Evolutionary conservation across 306 rosid species (phyloP), one percentile per base, ranked within the genome.

Genomic region (Rubus idaeus): DNA sequence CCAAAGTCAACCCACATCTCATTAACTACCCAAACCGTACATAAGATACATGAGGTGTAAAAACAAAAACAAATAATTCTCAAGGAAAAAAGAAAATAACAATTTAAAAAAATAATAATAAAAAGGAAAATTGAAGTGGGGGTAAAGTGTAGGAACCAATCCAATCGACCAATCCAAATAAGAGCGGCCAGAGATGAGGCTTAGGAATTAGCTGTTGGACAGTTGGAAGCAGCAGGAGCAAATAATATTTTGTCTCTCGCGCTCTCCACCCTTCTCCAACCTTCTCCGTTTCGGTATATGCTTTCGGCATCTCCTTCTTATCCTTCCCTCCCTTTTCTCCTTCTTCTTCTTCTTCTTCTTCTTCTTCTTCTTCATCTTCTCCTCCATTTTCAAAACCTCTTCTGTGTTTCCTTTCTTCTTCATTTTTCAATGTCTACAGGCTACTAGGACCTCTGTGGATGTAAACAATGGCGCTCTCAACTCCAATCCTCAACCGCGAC

Each of bases 401-500:
- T 23, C 35, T 30, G 35, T 30, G 35, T 30, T 30, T 30, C 35
- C 35, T 30, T 30, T 30, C 46, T 42, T 42, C 41, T 13, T 11
- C 2, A 18, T 35, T 5, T 42, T 63, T 30, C 45, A 35, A 3
- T 0, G 35, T 7, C 55, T 50, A 21, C 0, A 16, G 61, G 60
- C n/a, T 51, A 5, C 58, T 52, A 4, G n/a, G n/a, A 30, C 42
- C 42, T 40, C 69, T 1, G 23, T 64, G 2, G 69, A 64, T 9
- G 63, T 68, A 30, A 74, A 68, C 47, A 81, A 89, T 92, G 97
- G 73, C 91, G 83, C 86, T 41, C 53, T 30, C 88, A 10, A 65
- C 87, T 64, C 83, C 93, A 46, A 77, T 85, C 11, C 80, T 88
- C 73, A 91, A 73, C 71, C 88, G 75, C 21, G 81, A 75, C 80